Percentiles rank a stretch among this genome's conserved stretches.
Evolutionary conservation across 208 protist species (phyloP).

Genomic region (Herpetomonas muscarum): DNA sequence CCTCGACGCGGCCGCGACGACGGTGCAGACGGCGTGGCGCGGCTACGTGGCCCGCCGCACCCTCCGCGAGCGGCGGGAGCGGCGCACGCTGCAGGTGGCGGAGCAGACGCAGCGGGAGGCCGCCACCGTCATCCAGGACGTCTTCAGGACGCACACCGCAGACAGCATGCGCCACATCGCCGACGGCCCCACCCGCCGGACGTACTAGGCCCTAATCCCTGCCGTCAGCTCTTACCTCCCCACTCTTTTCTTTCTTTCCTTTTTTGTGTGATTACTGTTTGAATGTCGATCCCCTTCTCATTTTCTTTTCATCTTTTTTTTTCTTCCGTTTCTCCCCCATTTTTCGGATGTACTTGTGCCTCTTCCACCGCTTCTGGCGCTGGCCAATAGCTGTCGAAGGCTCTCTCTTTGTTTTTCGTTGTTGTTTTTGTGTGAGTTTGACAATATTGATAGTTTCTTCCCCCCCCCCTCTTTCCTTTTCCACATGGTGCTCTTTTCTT

Average conservation of each 20-base stretch:
- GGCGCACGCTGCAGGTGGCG: constrained; percentile 11
- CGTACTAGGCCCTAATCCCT: not conserved
- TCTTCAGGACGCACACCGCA: constrained; percentile 22
- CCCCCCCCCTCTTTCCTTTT: too few relatives aligned
- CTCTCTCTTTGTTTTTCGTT: too few relatives aligned
- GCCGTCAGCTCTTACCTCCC: not conserved
- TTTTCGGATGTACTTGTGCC: not conserved
- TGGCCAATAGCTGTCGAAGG: constrained; percentile 2
- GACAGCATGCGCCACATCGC: not conserved
- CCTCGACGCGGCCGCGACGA: constrained; percentile 54
- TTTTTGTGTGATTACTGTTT: constrained; percentile 1
- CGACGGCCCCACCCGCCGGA: too few relatives aligned
- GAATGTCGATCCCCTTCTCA: not conserved
- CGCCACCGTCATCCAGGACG: constrained; percentile 57
- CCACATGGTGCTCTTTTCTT: too few relatives aligned
- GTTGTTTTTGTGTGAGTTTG: too few relatives aligned
- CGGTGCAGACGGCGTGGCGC: constrained; percentile 79
- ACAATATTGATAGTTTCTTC: too few relatives aligned
- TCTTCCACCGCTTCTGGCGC: not conserved
- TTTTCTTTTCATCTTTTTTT: constrained; percentile 1
- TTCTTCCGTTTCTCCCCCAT: not conserved
- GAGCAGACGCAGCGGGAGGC: constrained; percentile 42
- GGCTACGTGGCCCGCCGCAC: constrained; percentile 18
- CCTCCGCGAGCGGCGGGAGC: constrained; percentile 10
- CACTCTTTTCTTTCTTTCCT: constrained; percentile 4